phyloP scores from a whole-genome alignment of 2,329 filamentous ascomycete genomes.

The Apiospora aurea region DNA sequence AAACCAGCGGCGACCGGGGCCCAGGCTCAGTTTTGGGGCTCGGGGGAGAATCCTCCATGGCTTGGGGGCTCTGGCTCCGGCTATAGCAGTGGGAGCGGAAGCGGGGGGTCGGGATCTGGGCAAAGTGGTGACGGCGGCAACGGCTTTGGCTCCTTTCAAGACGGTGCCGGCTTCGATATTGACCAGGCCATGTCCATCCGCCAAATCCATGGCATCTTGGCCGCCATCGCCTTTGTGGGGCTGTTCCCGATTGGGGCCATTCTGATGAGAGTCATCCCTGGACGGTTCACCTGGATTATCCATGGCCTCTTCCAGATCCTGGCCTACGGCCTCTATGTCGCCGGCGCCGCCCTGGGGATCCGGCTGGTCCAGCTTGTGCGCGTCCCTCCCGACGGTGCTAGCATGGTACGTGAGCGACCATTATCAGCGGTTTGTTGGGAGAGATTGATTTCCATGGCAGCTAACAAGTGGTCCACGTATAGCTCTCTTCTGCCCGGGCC shows the following conservation, averaged over 20 bases:
- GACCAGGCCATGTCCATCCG: conserved; percentile 40
- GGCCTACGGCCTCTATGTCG: conserved; percentile 46
- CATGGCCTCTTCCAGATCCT: conserved; percentile 50
- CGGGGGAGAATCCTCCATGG: conserved; percentile 9
- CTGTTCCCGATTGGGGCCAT: conserved; percentile 54
- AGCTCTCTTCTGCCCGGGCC: conserved; percentile 42
- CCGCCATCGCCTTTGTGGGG: conserved; percentile 48
- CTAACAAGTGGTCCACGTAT: background rate
- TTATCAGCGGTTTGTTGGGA: background rate
- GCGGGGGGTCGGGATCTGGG: conserved; percentile 7
- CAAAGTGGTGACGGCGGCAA: background rate
- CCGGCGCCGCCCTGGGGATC: conserved; percentile 52
- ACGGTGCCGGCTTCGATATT: conserved; percentile 38
- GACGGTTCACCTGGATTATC: conserved; percentile 44
- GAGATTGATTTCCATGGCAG: background rate
- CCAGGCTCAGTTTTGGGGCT: background rate
- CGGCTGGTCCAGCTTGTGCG: conserved; percentile 45
- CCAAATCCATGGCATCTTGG: conserved; percentile 50
- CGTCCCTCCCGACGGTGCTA: conserved; percentile 40
- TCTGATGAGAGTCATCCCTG: conserved; percentile 47
- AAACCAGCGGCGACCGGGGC: background rate
- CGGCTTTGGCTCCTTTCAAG: conserved; percentile 20
- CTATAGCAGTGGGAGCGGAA: background rate
- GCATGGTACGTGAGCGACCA: conserved; percentile 40
- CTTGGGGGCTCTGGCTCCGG: background rate